Percentiles rank a stretch among this genome's conserved stretches.
These are phyloP conservation scores for Orychophragmus violaceus DNA, from an alignment of 345 rosid genomes.

Conservation along the genomic window DNA sequence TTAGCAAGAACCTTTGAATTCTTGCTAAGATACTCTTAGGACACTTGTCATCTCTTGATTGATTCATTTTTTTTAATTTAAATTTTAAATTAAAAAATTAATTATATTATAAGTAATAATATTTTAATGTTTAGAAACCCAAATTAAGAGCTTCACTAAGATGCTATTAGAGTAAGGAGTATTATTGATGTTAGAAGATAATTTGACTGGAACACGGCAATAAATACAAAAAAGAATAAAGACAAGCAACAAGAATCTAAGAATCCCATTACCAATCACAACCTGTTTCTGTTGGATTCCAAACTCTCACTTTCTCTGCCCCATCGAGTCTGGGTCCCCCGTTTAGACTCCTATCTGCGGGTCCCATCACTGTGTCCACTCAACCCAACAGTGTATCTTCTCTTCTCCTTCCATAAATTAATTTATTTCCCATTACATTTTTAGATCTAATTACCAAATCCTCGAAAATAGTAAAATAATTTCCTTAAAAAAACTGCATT, in stretches of 20 bases:
- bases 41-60: too few relatives aligned
- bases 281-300: constrained; percentile 39
- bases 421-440: constrained; percentile 14
- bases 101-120: too few relatives aligned
- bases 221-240: neutral
- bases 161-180: neutral
- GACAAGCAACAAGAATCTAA: constrained; percentile 25
- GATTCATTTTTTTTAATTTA: too few relatives aligned
- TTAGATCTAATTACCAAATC: neutral
- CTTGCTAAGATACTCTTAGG: too few relatives aligned
- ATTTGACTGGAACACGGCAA: constrained; percentile 17
- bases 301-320: constrained; percentile 36
- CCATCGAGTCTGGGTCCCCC: constrained; percentile 25
- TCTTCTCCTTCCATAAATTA: constrained; percentile 19
- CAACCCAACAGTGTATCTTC: constrained; percentile 16
- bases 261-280: constrained; percentile 8
- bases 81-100: too few relatives aligned
- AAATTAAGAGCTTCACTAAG: too few relatives aligned
- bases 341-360: neutral
- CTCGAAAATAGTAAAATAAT: neutral
- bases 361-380: constrained; percentile 30
- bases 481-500: constrained; percentile 2
- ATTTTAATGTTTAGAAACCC: too few relatives aligned
- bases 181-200: neutral
- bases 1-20: too few relatives aligned